phyloP scores from a whole-genome alignment of 768 basidiomycete genomes.

The Gelatoporia subvermispora region DNA sequence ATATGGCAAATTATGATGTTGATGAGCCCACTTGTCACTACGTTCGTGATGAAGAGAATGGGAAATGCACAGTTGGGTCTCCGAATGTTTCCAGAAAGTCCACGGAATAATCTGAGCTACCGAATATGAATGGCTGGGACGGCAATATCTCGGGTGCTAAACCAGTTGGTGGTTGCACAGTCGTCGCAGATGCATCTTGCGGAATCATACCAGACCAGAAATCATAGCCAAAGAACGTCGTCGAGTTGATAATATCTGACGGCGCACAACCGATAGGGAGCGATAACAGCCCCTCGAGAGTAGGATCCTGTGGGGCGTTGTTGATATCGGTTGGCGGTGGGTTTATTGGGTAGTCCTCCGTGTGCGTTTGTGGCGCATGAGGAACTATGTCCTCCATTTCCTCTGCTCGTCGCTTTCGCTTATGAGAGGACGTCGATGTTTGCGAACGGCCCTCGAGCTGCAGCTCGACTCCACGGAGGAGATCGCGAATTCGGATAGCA shows the following conservation, averaged over 20 bases:
- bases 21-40: too few relatives aligned
- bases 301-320: too few relatives aligned
- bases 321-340: too few relatives aligned
- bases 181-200: not conserved
- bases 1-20: too few relatives aligned
- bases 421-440: too few relatives aligned
- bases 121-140: slow-evolving; percentile 20
- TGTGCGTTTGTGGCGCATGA: too few relatives aligned
- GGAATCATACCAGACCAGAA: not conserved
- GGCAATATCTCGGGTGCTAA: slow-evolving; percentile 4
- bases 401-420: slow-evolving; percentile 1
- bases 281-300: too few relatives aligned
- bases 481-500: slow-evolving; percentile 61
- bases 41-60: not conserved
- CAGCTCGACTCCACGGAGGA: slow-evolving; percentile 65
- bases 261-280: not conserved
- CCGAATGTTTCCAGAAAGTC: slow-evolving; percentile 20
- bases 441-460: too few relatives aligned
- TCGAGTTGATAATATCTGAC: not conserved
- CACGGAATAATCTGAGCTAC: slow-evolving; percentile 15
- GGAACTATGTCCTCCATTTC: not conserved
- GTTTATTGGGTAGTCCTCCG: too few relatives aligned
- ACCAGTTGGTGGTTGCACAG: not conserved
- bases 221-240: too few relatives aligned
- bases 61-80: slow-evolving; percentile 15